Evolutionary conservation across 2,329 filamentous ascomycete species (phyloP), one percentile per base, ranked within the genome.

Genomic region (Beauveria australis): DNA sequence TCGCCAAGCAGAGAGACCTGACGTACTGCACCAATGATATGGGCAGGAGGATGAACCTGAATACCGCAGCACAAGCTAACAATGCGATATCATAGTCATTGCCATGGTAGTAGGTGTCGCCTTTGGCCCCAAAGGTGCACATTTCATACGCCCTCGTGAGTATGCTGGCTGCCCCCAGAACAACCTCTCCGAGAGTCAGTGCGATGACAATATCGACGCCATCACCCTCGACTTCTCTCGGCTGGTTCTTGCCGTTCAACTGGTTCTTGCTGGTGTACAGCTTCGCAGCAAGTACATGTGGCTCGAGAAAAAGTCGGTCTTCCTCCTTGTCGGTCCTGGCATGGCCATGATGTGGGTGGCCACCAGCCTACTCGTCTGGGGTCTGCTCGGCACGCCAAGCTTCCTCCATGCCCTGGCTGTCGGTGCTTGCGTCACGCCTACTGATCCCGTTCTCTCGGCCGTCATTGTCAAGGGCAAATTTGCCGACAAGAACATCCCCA

Each of bases 381-480:
- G 74, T 0, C 74, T 96, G 63, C 84, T 92, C 1, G 89, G 90
- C 0, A 76, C 85, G 54, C 77, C 93, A 18, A 78, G 78, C 33
- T 89, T 94, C 64, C 78, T 96, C 2, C 88, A 94, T 65, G 89
- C 92, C 0, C 79, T 96, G 12, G 89, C 87, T 18, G 79, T 96
- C 12, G 92, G 86, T 1, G 89, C 92, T 0, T 96, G 92, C 68
- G 86, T 97, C n/a, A 94, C 92, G 2, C 92, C 92, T 0, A 96
- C 92, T 0, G 92, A 97, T 67, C 92, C 92, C 0, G 86, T 96
- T 1, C 74, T 96, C 43, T 93, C 89, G 18, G 93, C 94, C 64
- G 89, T 89, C 3, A 96, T 96, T 61, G 91, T 96, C 51, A 96
- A 96, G 76, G 92, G 92, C 37, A 92, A 90, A 67, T 97, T 96